Evolutionary conservation across 108 stramenopile genomes (phyloP).

Genomic region (Chaetoceros muelleri): DNA sequence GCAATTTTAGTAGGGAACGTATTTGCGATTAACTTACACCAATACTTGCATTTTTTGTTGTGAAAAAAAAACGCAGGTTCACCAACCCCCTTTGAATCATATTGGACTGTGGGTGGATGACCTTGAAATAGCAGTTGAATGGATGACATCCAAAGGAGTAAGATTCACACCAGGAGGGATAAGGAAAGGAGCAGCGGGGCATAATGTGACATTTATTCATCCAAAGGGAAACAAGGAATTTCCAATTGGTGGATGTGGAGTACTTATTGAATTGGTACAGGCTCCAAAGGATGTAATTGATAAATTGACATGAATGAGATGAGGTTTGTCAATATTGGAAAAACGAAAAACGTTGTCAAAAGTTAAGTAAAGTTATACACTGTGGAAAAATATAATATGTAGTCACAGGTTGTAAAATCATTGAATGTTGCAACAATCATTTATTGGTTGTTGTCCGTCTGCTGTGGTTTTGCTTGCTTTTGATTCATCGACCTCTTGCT

Average conservation of each 20-base stretch:
- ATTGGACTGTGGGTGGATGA: slow-evolving; percentile 98
- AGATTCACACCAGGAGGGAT: slow-evolving; percentile 89
- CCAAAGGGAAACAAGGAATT: slow-evolving; percentile 86
- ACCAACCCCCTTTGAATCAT: slow-evolving; percentile 90
- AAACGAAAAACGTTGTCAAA: no score
- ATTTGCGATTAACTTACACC: background rate
- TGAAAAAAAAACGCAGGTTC: no score
- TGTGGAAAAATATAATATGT: no score
- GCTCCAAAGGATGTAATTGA: slow-evolving; percentile 87
- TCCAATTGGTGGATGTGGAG: slow-evolving; percentile 88
- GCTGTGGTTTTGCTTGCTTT: no score
- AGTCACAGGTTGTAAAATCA: no score
- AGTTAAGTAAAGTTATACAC: no score
- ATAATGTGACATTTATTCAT: slow-evolving; percentile 95
- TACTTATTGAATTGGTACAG: slow-evolving; percentile 96
- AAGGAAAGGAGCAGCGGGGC: slow-evolving; percentile 87
- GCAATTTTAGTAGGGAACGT: no score
- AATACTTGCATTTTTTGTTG: slow-evolving; percentile 7
- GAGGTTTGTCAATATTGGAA: no score
- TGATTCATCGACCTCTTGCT: no score
- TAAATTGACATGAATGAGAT: no score
- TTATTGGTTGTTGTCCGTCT: no score
- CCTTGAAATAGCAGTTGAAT: slow-evolving; percentile 66
- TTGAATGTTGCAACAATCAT: no score
- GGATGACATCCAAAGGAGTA: slow-evolving; percentile 75